Percentiles rank a stretch among this genome's conserved stretches.
These are phyloP conservation scores for Candida patagonica DNA, from an alignment of 805 yeast genomes.

Conservation along the genomic window DNA sequence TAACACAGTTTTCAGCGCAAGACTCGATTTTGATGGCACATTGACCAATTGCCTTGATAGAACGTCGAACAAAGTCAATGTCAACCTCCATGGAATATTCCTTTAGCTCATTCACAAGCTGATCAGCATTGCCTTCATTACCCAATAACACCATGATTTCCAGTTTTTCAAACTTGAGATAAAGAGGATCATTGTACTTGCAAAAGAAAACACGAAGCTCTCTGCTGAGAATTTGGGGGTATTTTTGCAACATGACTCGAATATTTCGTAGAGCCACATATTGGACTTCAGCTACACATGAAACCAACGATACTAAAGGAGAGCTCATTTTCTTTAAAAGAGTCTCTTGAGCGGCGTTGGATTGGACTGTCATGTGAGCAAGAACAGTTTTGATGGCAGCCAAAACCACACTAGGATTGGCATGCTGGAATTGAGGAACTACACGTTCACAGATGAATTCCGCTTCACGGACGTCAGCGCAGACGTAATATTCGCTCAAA, in stretches of 20 bases:
- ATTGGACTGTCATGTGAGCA: conserved; percentile 39
- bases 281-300: conserved; percentile 90
- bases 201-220: conserved; percentile 86
- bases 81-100: conserved; percentile 89
- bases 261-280: conserved; percentile 88
- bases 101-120: conserved; percentile 66
- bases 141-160: conserved; percentile 81
- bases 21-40: conserved; percentile 66
- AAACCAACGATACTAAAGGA: conserved; percentile 78
- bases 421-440: conserved; percentile 93
- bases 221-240: conserved; percentile 66
- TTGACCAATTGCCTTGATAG: conserved; percentile 85
- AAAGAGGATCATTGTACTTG: conserved; percentile 85
- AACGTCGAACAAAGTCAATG: conserved; percentile 78
- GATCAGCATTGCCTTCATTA: conserved; percentile 46
- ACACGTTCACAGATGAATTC: conserved; percentile 81
- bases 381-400: conserved; percentile 74
- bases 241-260: conserved; percentile 78
- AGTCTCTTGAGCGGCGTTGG: conserved; percentile 31
- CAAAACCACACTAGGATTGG: conserved; percentile 88
- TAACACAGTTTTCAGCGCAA: conserved; percentile 59
- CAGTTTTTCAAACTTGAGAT: conserved; percentile 86
- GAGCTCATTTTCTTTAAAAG: conserved; percentile 67
- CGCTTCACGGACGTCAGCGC: conserved; percentile 55
- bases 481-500: conserved; percentile 62